Base-by-base conservation (phyloP, 139 green algal genomes). In the Chlamydomonas sphaeroides region DNA sequence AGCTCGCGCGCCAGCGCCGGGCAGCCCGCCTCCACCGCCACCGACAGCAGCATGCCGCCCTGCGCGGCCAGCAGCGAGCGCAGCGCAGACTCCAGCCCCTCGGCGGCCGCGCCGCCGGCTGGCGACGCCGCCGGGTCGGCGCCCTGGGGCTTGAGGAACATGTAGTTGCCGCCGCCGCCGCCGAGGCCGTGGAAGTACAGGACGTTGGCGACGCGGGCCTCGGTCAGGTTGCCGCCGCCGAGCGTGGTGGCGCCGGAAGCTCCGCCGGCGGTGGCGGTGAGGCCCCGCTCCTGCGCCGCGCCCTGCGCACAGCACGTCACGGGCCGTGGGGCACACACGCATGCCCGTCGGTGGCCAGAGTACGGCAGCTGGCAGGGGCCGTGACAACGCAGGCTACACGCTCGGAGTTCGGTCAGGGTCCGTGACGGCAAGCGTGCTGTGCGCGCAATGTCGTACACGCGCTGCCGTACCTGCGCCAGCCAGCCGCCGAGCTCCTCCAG, bases 11-110 rank as follows among this genome's bases (percentile, higher is more conserved):
- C 49, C 56, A 79, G 72, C 36, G 53, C 53, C 26, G 35, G 18
- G 38, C 72, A 79, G 14, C 56, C 72, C 38, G 72, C 72, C 72
- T 79, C 72, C 56, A 41, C 72, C 72, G 72, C 53, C 35, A 79
- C 72, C 36, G 72, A 56, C 56, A 79, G 35, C 56, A 79, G 72
- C 72, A 79, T 68, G 32, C 26, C 39, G 30, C 72, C 72, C 51
- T 79, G 72, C 18, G 10, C 20, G 28, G 65, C 48, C 51, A 79
- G 51, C 72, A 79, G 36, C n/a, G n/a, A n/a, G n/a, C n/a, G n/a
- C n/a, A n/a, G n/a, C n/a, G n/a, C n/a, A n/a, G n/a, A n/a, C n/a
- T n/a, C n/a, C n/a, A n/a, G n/a, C n/a, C n/a, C n/a, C n/a, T n/a
- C n/a, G n/a, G n/a, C n/a, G n/a, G n/a, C n/a, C n/a, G 45, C 45